Evolutionary conservation across 306 rosid species (phyloP), one percentile per base, ranked within the genome.

Genomic region (Vigna trinervia): DNA sequence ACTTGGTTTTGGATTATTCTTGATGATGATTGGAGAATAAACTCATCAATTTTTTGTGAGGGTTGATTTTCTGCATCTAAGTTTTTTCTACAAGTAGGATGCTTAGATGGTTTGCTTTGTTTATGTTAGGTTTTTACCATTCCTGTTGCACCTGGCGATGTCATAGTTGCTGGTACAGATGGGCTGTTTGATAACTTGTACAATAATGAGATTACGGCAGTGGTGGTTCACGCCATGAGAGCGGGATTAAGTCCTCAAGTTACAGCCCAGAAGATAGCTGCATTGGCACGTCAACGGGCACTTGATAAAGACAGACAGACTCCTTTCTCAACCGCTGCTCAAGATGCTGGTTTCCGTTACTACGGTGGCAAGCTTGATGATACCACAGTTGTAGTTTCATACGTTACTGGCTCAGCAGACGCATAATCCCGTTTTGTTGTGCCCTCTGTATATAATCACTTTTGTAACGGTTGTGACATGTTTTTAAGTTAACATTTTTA

Each of bases 351-450:
- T 19, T 82, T 86, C 80, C 97, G 91, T 59, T 88, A 90, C 81
- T 89, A 92, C 45, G 99, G 99, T 14, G 99, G 99, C 84, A 92
- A 92, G 88, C 97, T 92, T 15, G 99, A 95, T 74, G 99, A 95
- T 76, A 88, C 93, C 30, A 95, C 99, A 0, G 99, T 91, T 45
- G 92, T 95, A 1, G 97, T 95, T 64, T 95, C 99, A 22, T 92
- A 90, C 48, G 87, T 95, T 59, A 69, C 81, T 1, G 20, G 84
- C 54, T 79, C 86, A 22, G 76, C 70, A 36, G 80, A 80, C 22
- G 78, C 75, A 1, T 87, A 83, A 82, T 32, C 61, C 60, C 70
- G 23, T 77, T 70, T 71, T 28, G 12, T 7, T 10, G 26, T 14
- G 39, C 26, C 52, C 45, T 60, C 72, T 79, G 66, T 61, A 82